Evolutionary conservation across 345 rosid genomes (phyloP).

Genomic region (Eucalyptus marginata): DNA sequence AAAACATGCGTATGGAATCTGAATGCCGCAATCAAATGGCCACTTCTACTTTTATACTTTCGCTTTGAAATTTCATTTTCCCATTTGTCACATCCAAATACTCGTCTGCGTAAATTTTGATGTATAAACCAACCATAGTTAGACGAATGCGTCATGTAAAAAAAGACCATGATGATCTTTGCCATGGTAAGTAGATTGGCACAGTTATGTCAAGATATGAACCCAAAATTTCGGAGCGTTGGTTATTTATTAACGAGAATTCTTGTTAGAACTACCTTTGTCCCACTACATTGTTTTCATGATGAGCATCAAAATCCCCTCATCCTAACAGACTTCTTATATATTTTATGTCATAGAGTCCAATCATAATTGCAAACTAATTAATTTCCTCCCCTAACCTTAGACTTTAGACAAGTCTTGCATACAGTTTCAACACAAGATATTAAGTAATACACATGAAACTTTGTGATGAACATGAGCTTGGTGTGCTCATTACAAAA

Average conservation of each 20-base stretch:
- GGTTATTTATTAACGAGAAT: not conserved
- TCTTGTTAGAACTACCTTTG: not conserved
- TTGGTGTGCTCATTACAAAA: not conserved
- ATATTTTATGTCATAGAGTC: not conserved
- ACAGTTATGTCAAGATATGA: not conserved
- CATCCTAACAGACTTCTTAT: not conserved
- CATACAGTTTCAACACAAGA: not conserved
- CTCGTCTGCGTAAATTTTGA: not conserved
- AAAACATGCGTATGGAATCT: not conserved
- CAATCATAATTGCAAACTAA: not conserved
- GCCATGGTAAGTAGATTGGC: not conserved
- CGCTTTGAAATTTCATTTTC: not conserved
- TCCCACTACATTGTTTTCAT: not conserved
- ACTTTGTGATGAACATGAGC: not conserved
- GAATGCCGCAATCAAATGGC: not conserved
- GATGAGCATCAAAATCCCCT: not conserved
- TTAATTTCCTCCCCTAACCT: not conserved
- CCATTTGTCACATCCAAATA: not conserved
- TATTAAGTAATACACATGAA: not conserved
- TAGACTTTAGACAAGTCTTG: not conserved
- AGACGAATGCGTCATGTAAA: not conserved
- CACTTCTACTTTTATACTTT: not conserved
- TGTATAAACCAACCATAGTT: not conserved
- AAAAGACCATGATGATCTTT: not conserved
- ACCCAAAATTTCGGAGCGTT: not conserved